phyloP scores from a whole-genome alignment of 805 yeast genomes.

The Hanseniaspora valbyensis region DNA sequence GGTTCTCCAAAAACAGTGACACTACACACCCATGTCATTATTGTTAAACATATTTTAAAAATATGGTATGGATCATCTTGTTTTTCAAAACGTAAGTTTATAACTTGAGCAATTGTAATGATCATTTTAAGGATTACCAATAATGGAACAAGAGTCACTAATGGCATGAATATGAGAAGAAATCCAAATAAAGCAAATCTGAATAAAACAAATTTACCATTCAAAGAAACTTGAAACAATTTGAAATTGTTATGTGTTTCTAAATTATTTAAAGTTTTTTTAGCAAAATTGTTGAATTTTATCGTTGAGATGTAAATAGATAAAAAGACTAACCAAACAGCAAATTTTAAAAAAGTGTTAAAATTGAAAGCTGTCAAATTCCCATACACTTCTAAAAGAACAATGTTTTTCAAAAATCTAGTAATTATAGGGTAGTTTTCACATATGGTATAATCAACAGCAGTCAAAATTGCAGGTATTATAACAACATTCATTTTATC shows the following conservation, averaged over 20 bases:
- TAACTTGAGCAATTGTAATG: constrained; percentile 3
- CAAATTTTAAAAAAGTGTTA: constrained; percentile 1
- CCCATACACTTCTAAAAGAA: constrained; percentile 3
- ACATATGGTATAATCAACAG: constrained; percentile 12
- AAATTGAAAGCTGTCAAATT: constrained; percentile 3
- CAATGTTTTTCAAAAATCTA: constrained; percentile 8
- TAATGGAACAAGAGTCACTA: constrained; percentile 2
- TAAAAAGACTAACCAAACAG: background rate
- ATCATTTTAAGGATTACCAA: constrained; percentile 1
- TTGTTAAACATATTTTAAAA: background rate
- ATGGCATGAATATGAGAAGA: background rate
- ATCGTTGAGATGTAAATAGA: background rate
- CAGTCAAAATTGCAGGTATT: constrained; percentile 7
- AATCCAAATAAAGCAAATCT: background rate
- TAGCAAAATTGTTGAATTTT: constrained; percentile 8
- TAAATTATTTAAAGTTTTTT: constrained; percentile 4
- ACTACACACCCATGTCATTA: constrained; percentile 2
- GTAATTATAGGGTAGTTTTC: background rate
- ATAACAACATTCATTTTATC: constrained; percentile 11
- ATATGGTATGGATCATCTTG: constrained; percentile 4
- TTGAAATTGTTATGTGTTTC: constrained; percentile 6
- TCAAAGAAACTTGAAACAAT: constrained; percentile 8
- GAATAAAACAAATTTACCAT: background rate
- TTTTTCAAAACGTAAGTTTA: constrained; percentile 4
- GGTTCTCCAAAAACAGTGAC: constrained; percentile 6